Evolutionary conservation across 148 eudicot genomes (phyloP).

Genomic region (Rhododendron ovatum): DNA sequence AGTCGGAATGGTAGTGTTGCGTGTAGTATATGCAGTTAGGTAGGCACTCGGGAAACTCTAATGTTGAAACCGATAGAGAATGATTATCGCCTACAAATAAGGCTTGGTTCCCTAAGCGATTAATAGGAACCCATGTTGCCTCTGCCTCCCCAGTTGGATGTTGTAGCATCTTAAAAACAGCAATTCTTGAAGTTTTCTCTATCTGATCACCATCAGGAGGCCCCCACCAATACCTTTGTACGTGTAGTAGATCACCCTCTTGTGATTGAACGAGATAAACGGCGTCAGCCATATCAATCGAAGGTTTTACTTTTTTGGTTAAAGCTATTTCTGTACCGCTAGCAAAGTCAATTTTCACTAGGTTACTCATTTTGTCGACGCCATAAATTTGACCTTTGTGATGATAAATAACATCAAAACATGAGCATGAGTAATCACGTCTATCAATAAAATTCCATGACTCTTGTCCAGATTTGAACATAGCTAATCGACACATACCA

Average conservation of each 20-base stretch:
- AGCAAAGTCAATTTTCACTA: background rate
- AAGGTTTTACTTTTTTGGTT: too few relatives aligned
- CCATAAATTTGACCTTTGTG: background rate
- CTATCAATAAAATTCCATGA: background rate
- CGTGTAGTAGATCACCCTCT: conserved; percentile 2
- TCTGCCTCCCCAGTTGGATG: background rate
- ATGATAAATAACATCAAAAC: background rate
- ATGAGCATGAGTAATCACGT: background rate
- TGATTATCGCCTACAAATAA: conserved; percentile 2
- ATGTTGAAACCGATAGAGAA: background rate
- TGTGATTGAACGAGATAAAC: conserved; percentile 13
- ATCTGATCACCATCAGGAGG: too few relatives aligned
- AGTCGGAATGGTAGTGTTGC: background rate
- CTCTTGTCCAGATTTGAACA: conserved; percentile 2
- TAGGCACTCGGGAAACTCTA: background rate
- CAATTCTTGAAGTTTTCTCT: background rate
- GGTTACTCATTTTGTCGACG: background rate
- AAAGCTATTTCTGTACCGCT: background rate
- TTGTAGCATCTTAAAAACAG: background rate
- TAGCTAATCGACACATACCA: background rate
- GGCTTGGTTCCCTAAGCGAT: background rate
- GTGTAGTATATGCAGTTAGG: conserved; percentile 1
- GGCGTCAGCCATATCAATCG: background rate
- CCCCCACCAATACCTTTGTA: background rate
- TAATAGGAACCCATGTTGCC: background rate